Base-by-base conservation (phyloP, 164 flowering plant genomes). In the Akebia trifoliata region DNA sequence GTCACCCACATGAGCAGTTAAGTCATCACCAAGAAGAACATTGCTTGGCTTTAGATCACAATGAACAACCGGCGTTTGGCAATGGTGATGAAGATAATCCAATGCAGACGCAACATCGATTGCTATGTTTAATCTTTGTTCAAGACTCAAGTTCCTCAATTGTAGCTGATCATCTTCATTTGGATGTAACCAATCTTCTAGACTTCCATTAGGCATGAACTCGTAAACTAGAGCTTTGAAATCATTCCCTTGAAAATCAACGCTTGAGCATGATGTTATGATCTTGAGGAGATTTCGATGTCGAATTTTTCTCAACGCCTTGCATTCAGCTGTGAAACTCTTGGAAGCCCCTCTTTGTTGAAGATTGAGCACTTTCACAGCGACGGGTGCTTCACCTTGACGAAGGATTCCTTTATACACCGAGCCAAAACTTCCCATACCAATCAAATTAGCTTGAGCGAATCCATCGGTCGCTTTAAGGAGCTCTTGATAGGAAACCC, bases 221-320 rank as follows among this genome's bases (percentile, higher is more conserved):
- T 61, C 43, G 11, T 7, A 52, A 7, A 61, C 52, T 18, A 61
- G 28, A 2, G 66, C 66, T 62, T 62, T 62, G 54, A 62, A 62
- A 54, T 54, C 60, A 46, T 62, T 46, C 1, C 50, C 64, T 21
- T 40, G 22, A 21, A 1, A 38, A 24, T 61, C 64, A 4, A 43
- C 17, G 8, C 66, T 55, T 36, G 66, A 46, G 61, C 61, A 63
- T 32, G 36, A 12, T 11, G 60, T 54, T 1, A 62, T 1, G n/a
- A 54, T 28, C 48, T 55, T 62, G 8, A 62, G 7, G 31, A 62
- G 59, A 45, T 62, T 43, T 1, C 37, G 50, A 15, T 62, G 59
- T 0, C 60, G 42, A 36, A 62, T 28, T 22, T 54, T 54, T 36
- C 51, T 62, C 34, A 53, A 26, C 6, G 34, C 59, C 6, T 53